Percentiles rank a stretch among this genome's conserved stretches.
Conservation (phyloP, 306 rosid species). For the barrel medic (Medicago truncatula) region MtrunA17r5.0-ANR NC_053045.1:15189501-15190000, state of each 20-base stretch:
- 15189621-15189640: slow-evolving; percentile 93
- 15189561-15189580: slow-evolving; percentile 45
- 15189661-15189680: slow-evolving; percentile 90
- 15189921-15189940: slow-evolving; percentile 6
- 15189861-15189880: not conserved
- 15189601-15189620: slow-evolving; percentile 76
- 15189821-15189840: slow-evolving; percentile 15
- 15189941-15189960: slow-evolving; percentile 28
- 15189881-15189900: not conserved
- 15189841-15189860: slow-evolving; percentile 14
- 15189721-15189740: slow-evolving; percentile 64
- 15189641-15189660: slow-evolving; percentile 91
- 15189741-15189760: slow-evolving; percentile 30
- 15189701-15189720: slow-evolving; percentile 90
- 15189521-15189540: slow-evolving; percentile 14
- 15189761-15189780: slow-evolving; percentile 17
- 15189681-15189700: slow-evolving; percentile 88
- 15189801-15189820: slow-evolving; percentile 24
- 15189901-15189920: not conserved
- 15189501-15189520: slow-evolving; percentile 37
- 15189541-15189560: slow-evolving; percentile 22
- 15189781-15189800: slow-evolving; percentile 18
- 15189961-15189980: slow-evolving; percentile 19
- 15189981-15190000: slow-evolving; percentile 11
- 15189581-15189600: slow-evolving; percentile 90